Percentiles rank a stretch among this genome's conserved stretches.
These are phyloP conservation scores for Pythium volutum DNA, from an alignment of 352 stramenopile genomes.

Conservation along the genomic window DNA sequence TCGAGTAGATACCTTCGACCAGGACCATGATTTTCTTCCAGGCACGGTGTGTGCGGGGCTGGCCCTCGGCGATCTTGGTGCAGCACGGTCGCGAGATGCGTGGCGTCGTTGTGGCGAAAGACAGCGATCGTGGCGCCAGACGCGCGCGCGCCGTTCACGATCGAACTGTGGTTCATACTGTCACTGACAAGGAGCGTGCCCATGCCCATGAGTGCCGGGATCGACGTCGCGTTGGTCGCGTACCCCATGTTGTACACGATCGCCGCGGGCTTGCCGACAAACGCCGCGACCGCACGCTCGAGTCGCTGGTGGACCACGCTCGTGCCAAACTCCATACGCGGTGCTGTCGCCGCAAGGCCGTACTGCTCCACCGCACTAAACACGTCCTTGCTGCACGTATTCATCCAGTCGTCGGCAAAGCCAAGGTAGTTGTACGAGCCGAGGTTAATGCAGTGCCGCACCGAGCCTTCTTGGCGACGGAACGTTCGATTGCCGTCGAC, in stretches of 20 bases:
- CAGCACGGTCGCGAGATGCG: conserved; percentile 72
- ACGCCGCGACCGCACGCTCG: conserved; percentile 55
- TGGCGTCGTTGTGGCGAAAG: conserved; percentile 80
- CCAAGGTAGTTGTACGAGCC: conserved; percentile 88
- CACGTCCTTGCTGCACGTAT: conserved; percentile 56
- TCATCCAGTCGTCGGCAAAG: conserved; percentile 99
- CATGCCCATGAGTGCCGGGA: conserved; percentile 67
- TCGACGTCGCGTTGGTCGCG: conserved; percentile 78
- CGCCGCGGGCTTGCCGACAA: conserved; percentile 57
- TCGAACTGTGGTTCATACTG: conserved; percentile 79
- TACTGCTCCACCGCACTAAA: conserved; percentile 67
- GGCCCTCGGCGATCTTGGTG: conserved; percentile 65
- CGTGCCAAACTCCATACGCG: conserved; percentile 74
- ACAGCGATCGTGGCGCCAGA: conserved; percentile 75
- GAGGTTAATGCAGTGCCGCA: conserved; percentile 85
- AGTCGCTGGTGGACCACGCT: conserved; percentile 77
- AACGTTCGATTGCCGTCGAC: conserved; percentile 82
- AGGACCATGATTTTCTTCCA: conserved; percentile 94
- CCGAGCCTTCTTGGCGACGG: conserved; percentile 59
- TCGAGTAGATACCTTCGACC: conserved; percentile 41
- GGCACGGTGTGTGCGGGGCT: conserved; percentile 91
- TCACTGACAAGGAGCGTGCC: conserved; percentile 77
- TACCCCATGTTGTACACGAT: conserved; percentile 71
- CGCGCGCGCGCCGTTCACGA: conserved; percentile 67
- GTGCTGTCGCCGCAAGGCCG: conserved; percentile 59